phyloP scores from a whole-genome alignment of 345 rosid genomes.

The Eutrema japonicum region DNA sequence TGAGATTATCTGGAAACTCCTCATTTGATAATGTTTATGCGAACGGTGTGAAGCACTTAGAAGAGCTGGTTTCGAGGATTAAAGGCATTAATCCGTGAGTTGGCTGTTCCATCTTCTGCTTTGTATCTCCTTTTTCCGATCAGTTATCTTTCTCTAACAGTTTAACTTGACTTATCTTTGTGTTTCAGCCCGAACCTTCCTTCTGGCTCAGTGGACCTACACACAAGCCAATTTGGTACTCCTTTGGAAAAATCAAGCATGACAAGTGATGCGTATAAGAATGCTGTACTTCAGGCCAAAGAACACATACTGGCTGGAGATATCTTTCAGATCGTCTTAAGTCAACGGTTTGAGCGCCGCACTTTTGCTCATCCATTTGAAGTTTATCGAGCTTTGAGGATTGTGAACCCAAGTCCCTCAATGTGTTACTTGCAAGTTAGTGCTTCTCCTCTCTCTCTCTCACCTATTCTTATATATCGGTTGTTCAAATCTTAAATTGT shows the following conservation, averaged over 20 bases:
- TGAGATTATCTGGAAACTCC: constrained; percentile 47
- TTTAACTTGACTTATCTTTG: not conserved
- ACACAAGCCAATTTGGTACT: constrained; percentile 66
- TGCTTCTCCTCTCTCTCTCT: constrained; percentile 5
- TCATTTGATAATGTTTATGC: constrained; percentile 54
- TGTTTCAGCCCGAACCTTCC: constrained; percentile 65
- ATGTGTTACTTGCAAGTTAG: constrained; percentile 83
- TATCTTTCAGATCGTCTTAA: constrained; percentile 87
- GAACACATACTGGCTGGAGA: constrained; percentile 85
- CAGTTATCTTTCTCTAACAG: not conserved
- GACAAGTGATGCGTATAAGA: constrained; percentile 70
- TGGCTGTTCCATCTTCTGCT: constrained; percentile 6
- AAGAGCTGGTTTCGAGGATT: constrained; percentile 47
- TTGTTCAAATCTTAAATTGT: not conserved
- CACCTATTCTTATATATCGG: no score
- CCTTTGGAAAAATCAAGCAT: constrained; percentile 69
- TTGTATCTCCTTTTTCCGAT: not conserved
- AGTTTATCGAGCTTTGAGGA: constrained; percentile 75
- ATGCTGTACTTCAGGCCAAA: constrained; percentile 69
- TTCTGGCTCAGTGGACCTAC: constrained; percentile 61
- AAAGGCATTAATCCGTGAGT: constrained; percentile 51
- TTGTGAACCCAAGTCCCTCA: constrained; percentile 87
- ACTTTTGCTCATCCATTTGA: constrained; percentile 93
- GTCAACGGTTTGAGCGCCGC: constrained; percentile 82
- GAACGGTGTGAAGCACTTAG: constrained; percentile 53